Evolutionary conservation across 768 basidiomycete species (phyloP).

Genomic region (Pisolithus marmoratus): DNA sequence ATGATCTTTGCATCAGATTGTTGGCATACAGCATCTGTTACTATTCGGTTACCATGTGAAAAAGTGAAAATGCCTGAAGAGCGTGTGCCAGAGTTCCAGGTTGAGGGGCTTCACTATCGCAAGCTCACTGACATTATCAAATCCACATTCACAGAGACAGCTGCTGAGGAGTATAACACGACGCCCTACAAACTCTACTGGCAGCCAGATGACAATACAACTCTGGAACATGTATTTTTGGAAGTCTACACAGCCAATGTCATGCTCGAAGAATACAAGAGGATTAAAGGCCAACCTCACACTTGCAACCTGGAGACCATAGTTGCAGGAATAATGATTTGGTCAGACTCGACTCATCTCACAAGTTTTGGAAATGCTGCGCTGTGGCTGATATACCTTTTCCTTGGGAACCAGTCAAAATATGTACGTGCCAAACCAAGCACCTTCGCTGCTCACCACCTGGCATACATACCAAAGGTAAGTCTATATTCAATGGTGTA

Average conservation of each 20-base stretch:
- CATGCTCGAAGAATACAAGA: neutral
- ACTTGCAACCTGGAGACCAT: slow-evolving; percentile 13
- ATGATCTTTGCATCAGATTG: neutral
- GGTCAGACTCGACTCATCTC: slow-evolving; percentile 21
- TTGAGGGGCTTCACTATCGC: neutral
- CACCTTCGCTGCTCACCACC: slow-evolving; percentile 11
- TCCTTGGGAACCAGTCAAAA: slow-evolving; percentile 10
- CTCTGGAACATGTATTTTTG: neutral
- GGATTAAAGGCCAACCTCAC: neutral
- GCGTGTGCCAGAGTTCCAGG: neutral
- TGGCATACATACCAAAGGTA: slow-evolving; percentile 17
- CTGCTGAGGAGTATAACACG: neutral
- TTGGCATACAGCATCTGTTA: neutral
- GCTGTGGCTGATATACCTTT: slow-evolving; percentile 14
- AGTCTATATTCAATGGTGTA: neutral
- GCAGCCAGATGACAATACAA: neutral
- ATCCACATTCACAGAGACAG: neutral
- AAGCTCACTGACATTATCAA: neutral
- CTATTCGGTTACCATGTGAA: neutral
- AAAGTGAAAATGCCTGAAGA: neutral
- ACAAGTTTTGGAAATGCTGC: slow-evolving; percentile 13
- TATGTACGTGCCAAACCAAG: slow-evolving; percentile 5
- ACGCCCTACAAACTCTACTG: slow-evolving; percentile 1
- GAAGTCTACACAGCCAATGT: neutral
- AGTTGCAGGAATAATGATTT: slow-evolving; percentile 17